Percentiles rank a stretch among this genome's conserved stretches.
Conservation (phyloP, 768 basidiomycete species). For the Phylloporus scabripes region DNA sequence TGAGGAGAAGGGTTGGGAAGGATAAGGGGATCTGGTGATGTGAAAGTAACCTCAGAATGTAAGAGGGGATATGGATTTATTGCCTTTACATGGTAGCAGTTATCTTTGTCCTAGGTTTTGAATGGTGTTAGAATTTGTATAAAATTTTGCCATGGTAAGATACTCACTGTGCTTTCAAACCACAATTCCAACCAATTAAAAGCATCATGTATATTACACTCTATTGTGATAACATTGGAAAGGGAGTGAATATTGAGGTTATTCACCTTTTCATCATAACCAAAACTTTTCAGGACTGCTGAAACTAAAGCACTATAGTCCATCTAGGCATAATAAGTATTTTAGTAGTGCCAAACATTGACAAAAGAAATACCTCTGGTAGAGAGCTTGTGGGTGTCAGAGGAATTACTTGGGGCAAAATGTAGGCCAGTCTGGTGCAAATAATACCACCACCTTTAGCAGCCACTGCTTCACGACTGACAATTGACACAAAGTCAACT, state of each 20-base stretch:
- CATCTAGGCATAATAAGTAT: not conserved
- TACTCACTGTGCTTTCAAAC: constrained; percentile 7
- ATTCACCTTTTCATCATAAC: constrained; percentile 18
- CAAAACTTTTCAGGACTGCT: constrained; percentile 19
- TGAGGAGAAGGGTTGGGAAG: constrained; percentile 29
- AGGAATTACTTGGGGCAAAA: too few species aligned
- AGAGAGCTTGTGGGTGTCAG: not conserved
- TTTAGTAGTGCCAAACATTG: not conserved
- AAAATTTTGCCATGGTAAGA: not conserved
- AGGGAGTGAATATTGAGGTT: constrained; percentile 24
- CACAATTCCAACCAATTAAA: constrained; percentile 3
- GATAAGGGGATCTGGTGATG: constrained; percentile 18
- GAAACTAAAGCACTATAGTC: constrained; percentile 3
- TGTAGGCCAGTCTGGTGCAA: too few species aligned
- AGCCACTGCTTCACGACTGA: too few species aligned
- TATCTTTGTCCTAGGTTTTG: not conserved
- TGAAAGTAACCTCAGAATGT: constrained; percentile 24
- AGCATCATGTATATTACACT: not conserved
- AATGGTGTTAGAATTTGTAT: not conserved
- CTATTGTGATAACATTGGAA: constrained; percentile 12
- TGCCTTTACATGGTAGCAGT: not conserved
- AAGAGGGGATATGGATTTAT: too few species aligned
- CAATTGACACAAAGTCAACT: too few species aligned
- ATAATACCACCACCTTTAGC: too few species aligned
- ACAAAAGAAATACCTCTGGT: not conserved